A percentile compares a stretch with the other conserved stretches of the same genome.
These are phyloP conservation scores for Saccharomycopsis oosterbeekiorum DNA, from an alignment of 805 yeast species.

Conservation along the genomic window DNA sequence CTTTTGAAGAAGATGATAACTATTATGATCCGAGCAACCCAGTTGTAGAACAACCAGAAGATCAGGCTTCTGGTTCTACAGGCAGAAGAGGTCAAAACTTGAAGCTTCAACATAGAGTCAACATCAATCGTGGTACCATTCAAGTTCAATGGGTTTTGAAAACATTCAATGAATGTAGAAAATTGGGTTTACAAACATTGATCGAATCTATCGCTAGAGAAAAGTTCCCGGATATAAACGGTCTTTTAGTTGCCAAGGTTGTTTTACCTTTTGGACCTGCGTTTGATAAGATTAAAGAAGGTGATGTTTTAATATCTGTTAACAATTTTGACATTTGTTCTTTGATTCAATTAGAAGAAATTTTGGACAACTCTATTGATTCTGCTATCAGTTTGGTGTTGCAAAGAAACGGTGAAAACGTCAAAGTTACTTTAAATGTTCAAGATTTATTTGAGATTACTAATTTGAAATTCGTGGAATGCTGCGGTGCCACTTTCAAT, in stretches of 20 bases:
- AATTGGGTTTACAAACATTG: slow-evolving; percentile 19
- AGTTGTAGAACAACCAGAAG: slow-evolving; percentile 1
- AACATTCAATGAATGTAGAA: slow-evolving; percentile 19
- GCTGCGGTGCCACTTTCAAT: slow-evolving; percentile 19
- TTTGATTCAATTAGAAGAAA: slow-evolving; percentile 19
- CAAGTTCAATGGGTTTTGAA: slow-evolving; percentile 20
- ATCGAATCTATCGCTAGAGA: slow-evolving; percentile 20
- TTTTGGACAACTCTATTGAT: slow-evolving; percentile 18
- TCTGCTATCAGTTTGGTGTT: slow-evolving; percentile 15
- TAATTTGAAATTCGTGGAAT: slow-evolving; percentile 15
- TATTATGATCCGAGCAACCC: slow-evolving; percentile 17
- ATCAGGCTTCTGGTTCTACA: background rate
- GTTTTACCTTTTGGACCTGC: slow-evolving; percentile 20
- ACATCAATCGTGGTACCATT: slow-evolving; percentile 18
- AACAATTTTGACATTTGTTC: slow-evolving; percentile 20
- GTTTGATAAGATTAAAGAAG: slow-evolving; percentile 17
- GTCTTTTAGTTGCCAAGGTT: slow-evolving; percentile 19
- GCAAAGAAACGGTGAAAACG: slow-evolving; percentile 19
- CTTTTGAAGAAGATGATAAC: slow-evolving; percentile 17
- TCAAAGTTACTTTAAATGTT: slow-evolving; percentile 16
- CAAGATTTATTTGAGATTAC: slow-evolving; percentile 19
- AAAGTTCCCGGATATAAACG: slow-evolving; percentile 20
- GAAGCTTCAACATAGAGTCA: slow-evolving; percentile 16
- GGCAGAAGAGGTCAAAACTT: background rate
- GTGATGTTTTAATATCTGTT: slow-evolving; percentile 19